Evolutionary conservation across 768 basidiomycete species (phyloP).

Genomic region (Phylloporus scabripes): DNA sequence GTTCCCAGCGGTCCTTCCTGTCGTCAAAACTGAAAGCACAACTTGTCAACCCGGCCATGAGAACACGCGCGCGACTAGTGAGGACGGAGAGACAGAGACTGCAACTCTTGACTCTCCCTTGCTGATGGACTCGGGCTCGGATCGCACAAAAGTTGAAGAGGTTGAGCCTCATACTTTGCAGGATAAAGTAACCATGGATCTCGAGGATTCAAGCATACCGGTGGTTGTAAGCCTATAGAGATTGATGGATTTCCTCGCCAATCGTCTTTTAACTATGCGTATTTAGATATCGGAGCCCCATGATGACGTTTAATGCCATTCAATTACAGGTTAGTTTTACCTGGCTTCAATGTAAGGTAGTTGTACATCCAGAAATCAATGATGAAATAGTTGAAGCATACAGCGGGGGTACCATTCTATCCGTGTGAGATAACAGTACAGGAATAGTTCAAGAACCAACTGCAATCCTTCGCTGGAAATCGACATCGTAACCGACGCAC

Average conservation of each 20-base stretch:
- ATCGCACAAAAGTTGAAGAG: slow-evolving; percentile 23
- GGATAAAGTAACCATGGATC: slow-evolving; percentile 26
- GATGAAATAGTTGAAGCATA: not conserved
- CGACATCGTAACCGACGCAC: slow-evolving; percentile 9
- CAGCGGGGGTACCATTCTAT: too few species aligned
- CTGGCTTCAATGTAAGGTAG: not conserved
- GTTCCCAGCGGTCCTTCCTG: not conserved
- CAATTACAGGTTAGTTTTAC: not conserved
- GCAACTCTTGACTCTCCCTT: slow-evolving; percentile 22
- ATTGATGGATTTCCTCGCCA: not conserved
- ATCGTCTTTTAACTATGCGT: slow-evolving; percentile 19
- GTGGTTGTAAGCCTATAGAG: slow-evolving; percentile 14
- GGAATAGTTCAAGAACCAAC: not conserved
- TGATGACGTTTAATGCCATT: slow-evolving; percentile 4
- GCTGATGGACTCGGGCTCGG: slow-evolving; percentile 26
- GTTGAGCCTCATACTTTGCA: slow-evolving; percentile 21
- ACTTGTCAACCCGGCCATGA: slow-evolving; percentile 5
- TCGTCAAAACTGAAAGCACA: slow-evolving; percentile 1
- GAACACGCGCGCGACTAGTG: slow-evolving; percentile 2
- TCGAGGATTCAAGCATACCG: slow-evolving; percentile 19
- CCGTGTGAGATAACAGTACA: not conserved
- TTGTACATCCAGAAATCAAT: not conserved
- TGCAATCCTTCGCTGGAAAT: slow-evolving; percentile 11
- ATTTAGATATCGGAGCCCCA: slow-evolving; percentile 15
- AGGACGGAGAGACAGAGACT: slow-evolving; percentile 21